Evolutionary conservation across 2,329 filamentous ascomycete species (phyloP).

Genomic region (Microcyclospora pomicola): DNA sequence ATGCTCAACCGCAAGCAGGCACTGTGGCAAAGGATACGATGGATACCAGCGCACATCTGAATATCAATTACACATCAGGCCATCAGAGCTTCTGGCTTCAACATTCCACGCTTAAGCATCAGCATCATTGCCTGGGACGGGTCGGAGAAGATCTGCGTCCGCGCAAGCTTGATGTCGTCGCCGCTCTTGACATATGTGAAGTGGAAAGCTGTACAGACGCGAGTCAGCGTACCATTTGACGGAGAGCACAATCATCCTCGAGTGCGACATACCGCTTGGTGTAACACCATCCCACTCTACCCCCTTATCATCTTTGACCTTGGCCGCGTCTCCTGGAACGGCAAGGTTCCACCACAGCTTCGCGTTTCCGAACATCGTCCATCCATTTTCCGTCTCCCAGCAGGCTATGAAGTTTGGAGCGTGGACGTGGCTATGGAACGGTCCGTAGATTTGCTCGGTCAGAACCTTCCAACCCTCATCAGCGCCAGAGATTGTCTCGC

Average conservation of each 20-base stretch:
- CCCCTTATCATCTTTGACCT: constrained; percentile 8
- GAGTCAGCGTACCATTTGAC: neutral
- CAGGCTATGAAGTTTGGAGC: constrained; percentile 8
- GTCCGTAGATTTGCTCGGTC: constrained; percentile 11
- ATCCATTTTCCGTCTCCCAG: constrained; percentile 13
- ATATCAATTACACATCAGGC: neutral
- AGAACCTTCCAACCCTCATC: constrained; percentile 11
- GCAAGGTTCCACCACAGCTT: constrained; percentile 11
- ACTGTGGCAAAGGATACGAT: no score
- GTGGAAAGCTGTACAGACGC: constrained; percentile 9
- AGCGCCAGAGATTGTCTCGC: constrained; percentile 10
- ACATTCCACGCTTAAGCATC: constrained; percentile 12
- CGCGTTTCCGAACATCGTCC: constrained; percentile 15
- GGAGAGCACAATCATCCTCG: no score
- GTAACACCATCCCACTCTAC: constrained; percentile 14
- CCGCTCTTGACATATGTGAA: constrained; percentile 15
- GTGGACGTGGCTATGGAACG: constrained; percentile 13
- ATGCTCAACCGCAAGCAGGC: no score
- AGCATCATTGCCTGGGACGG: constrained; percentile 9
- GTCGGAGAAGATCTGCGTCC: constrained; percentile 10
- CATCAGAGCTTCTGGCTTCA: constrained; percentile 9
- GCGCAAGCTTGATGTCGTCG: constrained; percentile 5
- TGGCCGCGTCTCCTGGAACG: constrained; percentile 8
- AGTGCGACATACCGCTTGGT: neutral
- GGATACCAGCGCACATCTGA: no score